Evolutionary conservation across 331 rosid genomes (phyloP).

Genomic region (Pyrus hybrid): DNA sequence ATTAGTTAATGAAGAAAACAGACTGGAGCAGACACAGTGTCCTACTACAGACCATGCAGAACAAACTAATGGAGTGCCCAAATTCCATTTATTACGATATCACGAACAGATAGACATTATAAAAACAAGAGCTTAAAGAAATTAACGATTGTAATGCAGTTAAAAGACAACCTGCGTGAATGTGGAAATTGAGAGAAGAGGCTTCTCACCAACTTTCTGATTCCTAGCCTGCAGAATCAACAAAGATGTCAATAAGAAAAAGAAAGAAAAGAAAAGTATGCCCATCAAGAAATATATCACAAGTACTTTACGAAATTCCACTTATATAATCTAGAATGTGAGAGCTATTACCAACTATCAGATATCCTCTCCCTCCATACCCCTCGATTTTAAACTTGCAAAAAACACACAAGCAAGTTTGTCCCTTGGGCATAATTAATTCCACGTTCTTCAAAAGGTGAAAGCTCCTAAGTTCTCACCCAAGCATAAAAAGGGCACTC

Average conservation of each 20-base stretch:
- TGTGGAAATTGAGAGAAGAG: conserved; percentile 87
- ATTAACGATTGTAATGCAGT: neutral
- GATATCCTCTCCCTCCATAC: neutral
- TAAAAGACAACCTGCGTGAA: conserved; percentile 57
- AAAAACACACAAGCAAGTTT: neutral
- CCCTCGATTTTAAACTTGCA: neutral
- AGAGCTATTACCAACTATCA: neutral
- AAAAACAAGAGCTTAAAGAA: neutral
- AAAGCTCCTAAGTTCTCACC: neutral
- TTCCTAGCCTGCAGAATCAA: conserved; percentile 77
- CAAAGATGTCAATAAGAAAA: conserved; percentile 12
- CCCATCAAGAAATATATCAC: neutral
- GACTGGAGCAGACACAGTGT: neutral
- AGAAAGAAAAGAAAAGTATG: neutral
- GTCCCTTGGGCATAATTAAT: neutral
- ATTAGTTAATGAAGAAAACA: neutral
- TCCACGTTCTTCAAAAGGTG: neutral
- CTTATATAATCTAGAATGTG: neutral
- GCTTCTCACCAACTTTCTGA: conserved; percentile 96
- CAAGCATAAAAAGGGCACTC: neutral
- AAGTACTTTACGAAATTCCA: neutral
- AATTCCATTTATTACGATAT: neutral
- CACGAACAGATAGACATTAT: neutral
- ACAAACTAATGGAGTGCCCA: neutral
- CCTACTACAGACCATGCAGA: neutral